Percentiles rank a stretch among this genome's conserved stretches.
These are phyloP conservation scores for Wallacemonas collosoma DNA, from an alignment of 208 protist genomes.

Conservation along the genomic window DNA sequence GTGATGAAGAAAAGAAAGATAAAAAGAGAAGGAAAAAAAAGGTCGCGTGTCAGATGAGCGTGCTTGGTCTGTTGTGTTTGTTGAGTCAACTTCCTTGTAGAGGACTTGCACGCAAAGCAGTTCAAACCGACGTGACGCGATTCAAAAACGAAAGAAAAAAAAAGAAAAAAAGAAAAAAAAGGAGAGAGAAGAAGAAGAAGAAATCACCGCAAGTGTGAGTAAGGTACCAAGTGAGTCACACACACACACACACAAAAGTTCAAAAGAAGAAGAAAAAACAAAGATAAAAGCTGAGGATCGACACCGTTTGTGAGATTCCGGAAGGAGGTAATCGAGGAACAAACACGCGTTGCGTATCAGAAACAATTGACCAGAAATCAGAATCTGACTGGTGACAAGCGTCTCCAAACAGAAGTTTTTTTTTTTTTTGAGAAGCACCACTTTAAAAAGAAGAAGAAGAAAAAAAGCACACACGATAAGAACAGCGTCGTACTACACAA, in stretches of 20 bases:
- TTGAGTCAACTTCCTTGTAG: not conserved
- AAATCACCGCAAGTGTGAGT: not conserved
- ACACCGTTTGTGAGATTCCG: not conserved
- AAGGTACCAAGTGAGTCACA: not conserved
- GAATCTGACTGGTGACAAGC: too few relatives aligned
- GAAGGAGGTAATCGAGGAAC: not conserved
- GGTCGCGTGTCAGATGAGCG: too few relatives aligned
- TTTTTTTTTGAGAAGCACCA: not conserved
- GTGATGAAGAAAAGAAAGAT: not conserved
- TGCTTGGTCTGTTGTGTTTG: too few relatives aligned
- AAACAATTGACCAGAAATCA: too few relatives aligned
- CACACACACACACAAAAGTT: not conserved
- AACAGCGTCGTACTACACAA: not conserved
- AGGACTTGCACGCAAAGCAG: not conserved
- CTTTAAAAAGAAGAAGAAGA: not conserved
- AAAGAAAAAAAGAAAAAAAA: not conserved
- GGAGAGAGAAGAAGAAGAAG: not conserved
- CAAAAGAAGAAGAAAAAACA: not conserved
- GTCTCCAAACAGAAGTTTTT: too few relatives aligned
- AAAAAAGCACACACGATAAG: not conserved
- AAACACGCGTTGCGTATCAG: too few relatives aligned
- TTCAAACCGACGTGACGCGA: not conserved
- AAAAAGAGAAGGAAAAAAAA: constrained; percentile 2
- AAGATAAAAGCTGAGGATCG: not conserved
- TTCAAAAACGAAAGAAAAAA: not conserved